Base-by-base conservation (phyloP, 257 asterid species). In the Nicotiana tabacum region DNA sequence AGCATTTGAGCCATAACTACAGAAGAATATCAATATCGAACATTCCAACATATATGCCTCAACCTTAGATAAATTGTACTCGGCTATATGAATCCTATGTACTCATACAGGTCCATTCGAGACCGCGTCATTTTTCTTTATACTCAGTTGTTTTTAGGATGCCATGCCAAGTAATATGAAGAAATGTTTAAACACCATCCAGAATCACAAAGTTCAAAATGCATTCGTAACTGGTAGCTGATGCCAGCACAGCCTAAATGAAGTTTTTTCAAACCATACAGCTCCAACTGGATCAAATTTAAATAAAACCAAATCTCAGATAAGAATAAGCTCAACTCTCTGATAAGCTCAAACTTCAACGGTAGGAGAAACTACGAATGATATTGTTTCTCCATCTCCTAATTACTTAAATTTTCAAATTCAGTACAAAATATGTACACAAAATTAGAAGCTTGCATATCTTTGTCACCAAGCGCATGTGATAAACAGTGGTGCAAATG, bases 161-260 rank as follows among this genome's bases (percentile, higher is more conserved):
- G 78, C 37, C 78, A 46, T 72, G 78, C 37, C 78, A 46, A 46
- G 78, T 46, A 46, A 46, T n/a, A 43, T 6, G 78, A 72, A 72
- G 37, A 46, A 66, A 30, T 66, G 37, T 6, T 58, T 70, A 70
- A 70, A 70, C 24, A 70, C 33, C 18, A 70, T 39, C 78, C 57
- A 70, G 78, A 70, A 70, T 39, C 78, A 68, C 77, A 39, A 70
- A 70, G 78, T 70, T 70, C 78, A 70, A 39, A 69, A 70, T 39
- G 35, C 58, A 39, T 39, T 10, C 78, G 6, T 39, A 39, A 70
- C n/a, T 43, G 13, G 11, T n/a, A 39, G 78, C 57, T 39, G 77
- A 39, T 39, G 57, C 77, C 77, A n/a, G 33, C 57, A n/a, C 33
- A n/a, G 58, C 33, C 33, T 2, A 39, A 70, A 17, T 70, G 57